Evolutionary conservation across 2,329 filamentous ascomycete genomes (phyloP), one percentile per base, ranked within the genome.

Genomic region (Xylariaceae sp.): DNA sequence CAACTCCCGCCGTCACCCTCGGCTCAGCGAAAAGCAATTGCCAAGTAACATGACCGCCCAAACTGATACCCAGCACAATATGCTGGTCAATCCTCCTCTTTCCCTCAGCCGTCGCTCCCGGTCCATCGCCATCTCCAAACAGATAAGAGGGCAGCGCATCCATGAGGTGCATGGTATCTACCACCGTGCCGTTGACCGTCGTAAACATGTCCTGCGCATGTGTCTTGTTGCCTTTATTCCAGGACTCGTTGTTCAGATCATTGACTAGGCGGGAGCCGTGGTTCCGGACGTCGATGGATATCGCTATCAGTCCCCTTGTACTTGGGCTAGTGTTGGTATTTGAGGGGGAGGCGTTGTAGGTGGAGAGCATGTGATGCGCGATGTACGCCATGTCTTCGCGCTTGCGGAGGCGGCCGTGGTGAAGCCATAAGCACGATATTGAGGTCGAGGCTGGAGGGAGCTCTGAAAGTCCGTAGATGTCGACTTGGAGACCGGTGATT

Each of bases 191-290:
- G 70, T 83, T 81, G 54, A 92, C 87, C 55, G 84, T 82, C 31
- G 82, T 84, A 67, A 94, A 91, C 91, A 99, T 96, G 69, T 99
- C 94, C 66, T 90, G 84, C 0, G 91, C 93, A 73, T 97, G 94
- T 6, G 78, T 81, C 34, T 79, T 75, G 66, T 97, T 96, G 31
- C 90, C 91, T 36, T 82, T 72, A 41, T 82, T 80, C 93, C 92
- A 97, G 4, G 87, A 79, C 60, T 86, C 77, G 68, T 97, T 97
- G 22, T 87, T 84, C 16, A 78, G 60, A 7, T 80, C 73, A 61
- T 86, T 79, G 2, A 93, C 81, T 53, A 84, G 71, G 49, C 94
- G 77, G 2, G 81, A 79, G 22, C 94, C 94, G 71, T 97, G 94
- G 69, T 97, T 97, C 42, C 93, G 82, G 75, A 96, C 91, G 72